Evolutionary conservation across 805 yeast genomes (phyloP), one percentile per base, ranked within the genome.

Genomic region (Naumovozyma baii): DNA sequence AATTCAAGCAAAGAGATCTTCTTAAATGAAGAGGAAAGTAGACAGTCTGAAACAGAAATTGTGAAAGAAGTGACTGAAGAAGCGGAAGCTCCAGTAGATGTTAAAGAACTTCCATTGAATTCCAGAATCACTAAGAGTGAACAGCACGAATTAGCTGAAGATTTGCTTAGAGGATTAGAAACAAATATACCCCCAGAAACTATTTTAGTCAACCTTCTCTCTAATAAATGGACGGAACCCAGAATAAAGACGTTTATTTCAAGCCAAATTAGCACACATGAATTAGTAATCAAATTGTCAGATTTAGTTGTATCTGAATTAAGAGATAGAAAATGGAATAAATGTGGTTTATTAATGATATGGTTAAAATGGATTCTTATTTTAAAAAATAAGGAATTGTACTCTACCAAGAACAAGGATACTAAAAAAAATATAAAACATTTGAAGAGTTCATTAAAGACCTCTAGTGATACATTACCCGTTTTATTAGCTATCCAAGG

Each of bases 291-390:
- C 1, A 46, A 50, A 4, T 49, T 82, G 2, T 69, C 76, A 51
- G 75, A 67, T 47, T 57, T 59, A 32, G 58, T 74, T 19, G 69
- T 74, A 3, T 65, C 64, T 30, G 62, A 67, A 37, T 59, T 79
- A 33, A 68, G 77, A 12, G 56, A 55, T 34, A 51, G 53, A 39
- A 47, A 56, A 14, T 55, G 57, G 56, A 46, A 45, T 28, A 46
- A 48, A 17, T 44, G 48, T 33, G 42, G 48, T n/a, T 34, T 34
- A 44, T 40, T 50, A 61, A 62, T 41, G 62, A 69, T 34, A 51
- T 90, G 96, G 96, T 67, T 88, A 38, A 83, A 83, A 58, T 85
- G 92, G 86, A 50, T 84, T 14, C 63, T 88, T 43, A 69, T 87
- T 19, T 62, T 73, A 12, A 83, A 81, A 52, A 85, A 88, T 18